Evolutionary conservation across 169 alveolate genomes (phyloP).

Genomic region (Cystoisospora suis): DNA sequence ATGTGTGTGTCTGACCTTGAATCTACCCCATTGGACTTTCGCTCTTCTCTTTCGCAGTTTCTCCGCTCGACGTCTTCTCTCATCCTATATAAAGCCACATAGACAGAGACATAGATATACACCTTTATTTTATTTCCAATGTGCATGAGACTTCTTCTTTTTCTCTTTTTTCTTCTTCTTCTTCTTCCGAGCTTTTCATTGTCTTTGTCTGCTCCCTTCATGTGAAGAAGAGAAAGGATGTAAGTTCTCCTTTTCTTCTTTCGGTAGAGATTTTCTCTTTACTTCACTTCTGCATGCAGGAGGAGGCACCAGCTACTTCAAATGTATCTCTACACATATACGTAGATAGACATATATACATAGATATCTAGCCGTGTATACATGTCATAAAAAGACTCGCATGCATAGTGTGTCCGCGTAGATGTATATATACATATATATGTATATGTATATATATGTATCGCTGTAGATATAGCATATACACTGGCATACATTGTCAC

Average conservation of each 20-base stretch:
- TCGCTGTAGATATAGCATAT: too few relatives aligned
- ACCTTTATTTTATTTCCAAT: neutral
- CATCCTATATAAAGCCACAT: too few relatives aligned
- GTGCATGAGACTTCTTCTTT: neutral
- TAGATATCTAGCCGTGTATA: neutral
- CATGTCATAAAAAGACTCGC: too few relatives aligned
- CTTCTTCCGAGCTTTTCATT: neutral
- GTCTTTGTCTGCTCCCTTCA: neutral
- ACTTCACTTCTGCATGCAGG: neutral
- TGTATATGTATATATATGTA: neutral
- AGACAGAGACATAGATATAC: neutral
- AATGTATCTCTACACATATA: neutral
- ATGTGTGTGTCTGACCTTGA: slow-evolving; percentile 57
- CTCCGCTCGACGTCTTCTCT: slow-evolving; percentile 72
- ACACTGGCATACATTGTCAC: too few relatives aligned
- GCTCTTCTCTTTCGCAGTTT: slow-evolving; percentile 70
- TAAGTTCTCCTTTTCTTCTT: neutral
- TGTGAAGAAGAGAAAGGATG: neutral
- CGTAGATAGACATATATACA: neutral
- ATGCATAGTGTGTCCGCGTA: too few relatives aligned
- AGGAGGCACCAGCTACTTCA: neutral
- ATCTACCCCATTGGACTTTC: slow-evolving; percentile 73
- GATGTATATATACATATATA: too few relatives aligned
- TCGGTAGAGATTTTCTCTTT: neutral
- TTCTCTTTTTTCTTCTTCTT: neutral